Conservation (phyloP, 2,329 filamentous ascomycete genomes). For the Macrophomina pseudophaseolina region DNA sequence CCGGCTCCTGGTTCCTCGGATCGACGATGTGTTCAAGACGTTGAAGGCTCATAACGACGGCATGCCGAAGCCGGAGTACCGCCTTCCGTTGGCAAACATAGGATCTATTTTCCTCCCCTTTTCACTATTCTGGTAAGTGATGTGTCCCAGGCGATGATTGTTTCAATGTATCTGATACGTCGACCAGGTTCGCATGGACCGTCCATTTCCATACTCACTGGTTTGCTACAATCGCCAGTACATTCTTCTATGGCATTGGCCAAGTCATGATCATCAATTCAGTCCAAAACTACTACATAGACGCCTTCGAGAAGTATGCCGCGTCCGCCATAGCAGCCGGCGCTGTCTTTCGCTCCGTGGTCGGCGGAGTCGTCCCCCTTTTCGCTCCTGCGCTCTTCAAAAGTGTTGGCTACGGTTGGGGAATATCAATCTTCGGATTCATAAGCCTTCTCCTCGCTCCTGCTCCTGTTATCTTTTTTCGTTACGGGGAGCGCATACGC, state of each 20-base stretch:
- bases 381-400: slow-evolving; percentile 52
- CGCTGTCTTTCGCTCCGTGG: slow-evolving; percentile 52
- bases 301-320: slow-evolving; percentile 57
- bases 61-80: slow-evolving; percentile 50
- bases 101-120: slow-evolving; percentile 50
- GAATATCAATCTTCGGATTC: slow-evolving; percentile 56
- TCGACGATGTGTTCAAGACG: slow-evolving; percentile 54
- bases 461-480: slow-evolving; percentile 56
- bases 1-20: slow-evolving; percentile 53
- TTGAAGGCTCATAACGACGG: slow-evolving; percentile 49
- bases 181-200: slow-evolving; percentile 47
- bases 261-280: slow-evolving; percentile 60
- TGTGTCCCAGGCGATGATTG: background rate
- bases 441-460: slow-evolving; percentile 52
- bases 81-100: slow-evolving; percentile 53
- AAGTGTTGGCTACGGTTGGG: slow-evolving; percentile 55
- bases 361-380: slow-evolving; percentile 55
- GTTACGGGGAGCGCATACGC: slow-evolving; percentile 53
- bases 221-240: slow-evolving; percentile 48
- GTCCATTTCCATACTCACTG: slow-evolving; percentile 50
- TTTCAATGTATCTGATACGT: background rate
- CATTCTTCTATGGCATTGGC: slow-evolving; percentile 57
- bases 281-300: slow-evolving; percentile 62
- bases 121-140: slow-evolving; percentile 48
- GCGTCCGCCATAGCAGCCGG: slow-evolving; percentile 58